A percentile compares a stretch with the other conserved stretches of the same genome.
Evolutionary conservation across 805 yeast genomes (phyloP).

Genomic region (Blastobotrys mokoenaii): DNA sequence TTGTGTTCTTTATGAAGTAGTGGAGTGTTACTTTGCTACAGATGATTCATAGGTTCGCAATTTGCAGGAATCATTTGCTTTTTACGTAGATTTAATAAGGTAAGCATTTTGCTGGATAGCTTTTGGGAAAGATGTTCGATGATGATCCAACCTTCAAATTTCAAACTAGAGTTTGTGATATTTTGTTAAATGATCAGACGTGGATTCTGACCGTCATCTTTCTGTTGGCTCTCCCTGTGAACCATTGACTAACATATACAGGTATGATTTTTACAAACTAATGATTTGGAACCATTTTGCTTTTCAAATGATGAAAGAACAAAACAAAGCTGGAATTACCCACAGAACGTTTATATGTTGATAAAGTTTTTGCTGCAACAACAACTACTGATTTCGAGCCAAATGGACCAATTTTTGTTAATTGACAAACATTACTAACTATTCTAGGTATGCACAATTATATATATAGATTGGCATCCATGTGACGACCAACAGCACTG

Average conservation of each 20-base stretch:
- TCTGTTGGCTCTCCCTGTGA: neutral
- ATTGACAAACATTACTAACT: neutral
- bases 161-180: conserved; percentile 65
- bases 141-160: conserved; percentile 40
- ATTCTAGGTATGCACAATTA: conserved; percentile 12
- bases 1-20: too few species aligned
- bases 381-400: conserved; percentile 26
- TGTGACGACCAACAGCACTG: conserved; percentile 94
- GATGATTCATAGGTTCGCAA: too few species aligned
- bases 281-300: conserved; percentile 10
- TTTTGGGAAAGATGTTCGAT: conserved; percentile 8
- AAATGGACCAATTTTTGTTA: neutral
- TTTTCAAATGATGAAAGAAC: conserved; percentile 33
- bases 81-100: too few species aligned
- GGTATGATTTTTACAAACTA: conserved; percentile 9
- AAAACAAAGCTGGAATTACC: conserved; percentile 99
- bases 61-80: too few species aligned
- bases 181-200: neutral
- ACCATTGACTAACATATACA: neutral
- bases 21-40: too few species aligned
- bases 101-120: too few species aligned
- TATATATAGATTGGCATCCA: conserved; percentile 7
- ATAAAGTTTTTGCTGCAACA: conserved; percentile 45
- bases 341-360: conserved; percentile 82
- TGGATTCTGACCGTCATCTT: neutral